These are phyloP conservation scores for Plasmodium blacklocki DNA, from an alignment of 169 alveolate species.

Conservation along the genomic window DNA sequence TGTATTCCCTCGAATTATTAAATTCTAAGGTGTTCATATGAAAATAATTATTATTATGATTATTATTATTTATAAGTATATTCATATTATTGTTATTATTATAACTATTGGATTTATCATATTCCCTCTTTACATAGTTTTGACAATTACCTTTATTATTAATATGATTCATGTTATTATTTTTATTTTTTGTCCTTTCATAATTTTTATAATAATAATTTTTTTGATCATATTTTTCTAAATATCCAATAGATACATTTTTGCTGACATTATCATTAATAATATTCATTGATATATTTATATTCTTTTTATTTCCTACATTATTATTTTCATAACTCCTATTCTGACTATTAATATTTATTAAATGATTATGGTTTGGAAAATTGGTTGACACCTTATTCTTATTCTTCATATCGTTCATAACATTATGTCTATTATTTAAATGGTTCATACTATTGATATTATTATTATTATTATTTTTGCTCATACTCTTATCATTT, in stretches of 20 bases:
- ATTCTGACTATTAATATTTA: slow-evolving; percentile 3
- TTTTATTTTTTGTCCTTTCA: slow-evolving; percentile 20
- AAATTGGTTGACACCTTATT: background rate
- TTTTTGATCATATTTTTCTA: slow-evolving; percentile 28
- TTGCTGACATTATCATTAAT: slow-evolving; percentile 3
- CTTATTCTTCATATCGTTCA: background rate
- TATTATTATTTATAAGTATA: background rate
- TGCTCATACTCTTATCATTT: background rate
- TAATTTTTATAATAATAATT: slow-evolving; percentile 17
- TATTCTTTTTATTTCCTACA: background rate
- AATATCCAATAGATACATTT: slow-evolving; percentile 14
- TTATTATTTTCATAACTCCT: slow-evolving; percentile 20
- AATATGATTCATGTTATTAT: background rate
- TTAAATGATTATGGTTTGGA: background rate
- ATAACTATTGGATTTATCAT: slow-evolving; percentile 2
- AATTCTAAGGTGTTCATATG: slow-evolving; percentile 11
- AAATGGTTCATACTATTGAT: background rate
- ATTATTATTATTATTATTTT: slow-evolving; percentile 17
- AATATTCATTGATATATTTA: background rate
- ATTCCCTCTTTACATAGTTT: background rate
- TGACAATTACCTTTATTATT: background rate
- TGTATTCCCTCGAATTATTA: background rate
- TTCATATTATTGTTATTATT: background rate
- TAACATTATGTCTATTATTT: background rate
- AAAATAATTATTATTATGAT: background rate